Base-by-base conservation (phyloP, 1,139 yeast species). In the Suhomyces atakaporum region DNA sequence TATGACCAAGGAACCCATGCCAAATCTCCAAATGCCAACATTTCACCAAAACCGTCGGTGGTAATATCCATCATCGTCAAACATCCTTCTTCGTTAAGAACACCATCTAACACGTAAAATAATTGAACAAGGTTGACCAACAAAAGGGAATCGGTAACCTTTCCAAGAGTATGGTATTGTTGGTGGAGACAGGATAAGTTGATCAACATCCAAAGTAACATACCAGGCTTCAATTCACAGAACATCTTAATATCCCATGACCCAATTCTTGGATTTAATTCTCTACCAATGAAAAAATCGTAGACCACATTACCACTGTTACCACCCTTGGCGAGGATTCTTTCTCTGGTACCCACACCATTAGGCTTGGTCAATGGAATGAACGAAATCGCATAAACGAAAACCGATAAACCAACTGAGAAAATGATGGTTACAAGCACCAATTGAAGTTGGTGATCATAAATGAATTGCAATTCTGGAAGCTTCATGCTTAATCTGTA, bases 231-330 rank as follows among this genome's bases (percentile, higher is more conserved):
- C 62, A 94, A 75, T 61, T 92, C 99, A 59, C 96, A 87, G 54
- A 86, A 94, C 48, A 89, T 63, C 62, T 92, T 92, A 56, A 92
- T 80, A 57, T 92, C 98, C 74, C 90, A 79, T 1, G 75, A 55
- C 0, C 95, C 95, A 39, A 88, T 67, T 50, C 97, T 73, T 21
- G 98, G 98, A 56, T 94, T 94, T 55, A 94, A 70, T 60, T 92
- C 97, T 37, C 98, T 77, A 19, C 99, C 99, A 58, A 92, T 89
- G 56, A 88, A 94, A 96, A 97, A 92, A 61, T 92, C 97, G 57
- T 86, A 92, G 19, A 90, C 52, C 1, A 64, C 47, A 48, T 77
- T 81, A 0, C 88, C 87, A 0, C 96, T 73, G 62, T 92, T 92
- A 3, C 98, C 98, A 31, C 94, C 94, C 27, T 76, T 64, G 0